Evolutionary conservation across 202 grass and related monocot species (phyloP).

Genomic region (Digitaria exilis): DNA sequence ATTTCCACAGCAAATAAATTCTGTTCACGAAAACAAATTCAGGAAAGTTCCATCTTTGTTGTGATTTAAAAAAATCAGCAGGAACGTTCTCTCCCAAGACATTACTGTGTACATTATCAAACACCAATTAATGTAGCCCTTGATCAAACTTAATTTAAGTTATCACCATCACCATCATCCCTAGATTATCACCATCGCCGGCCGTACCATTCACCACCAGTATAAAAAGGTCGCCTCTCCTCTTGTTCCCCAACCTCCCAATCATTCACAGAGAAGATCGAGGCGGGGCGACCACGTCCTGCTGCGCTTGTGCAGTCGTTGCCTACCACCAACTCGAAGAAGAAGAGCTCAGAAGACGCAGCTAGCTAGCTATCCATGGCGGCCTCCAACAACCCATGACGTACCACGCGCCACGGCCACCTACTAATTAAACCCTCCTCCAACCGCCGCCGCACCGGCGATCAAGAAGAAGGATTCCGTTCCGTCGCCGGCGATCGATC

Average conservation of each 20-base stretch:
- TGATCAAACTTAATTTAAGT: not conserved
- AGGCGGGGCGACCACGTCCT: conserved; percentile 46
- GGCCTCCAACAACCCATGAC: conserved; percentile 30
- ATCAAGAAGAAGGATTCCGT: not conserved
- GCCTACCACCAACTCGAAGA: not conserved
- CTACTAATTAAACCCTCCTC: conserved; percentile 13
- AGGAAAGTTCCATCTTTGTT: not conserved
- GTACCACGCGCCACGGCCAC: not conserved
- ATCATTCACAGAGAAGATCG: not conserved
- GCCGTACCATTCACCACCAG: not conserved
- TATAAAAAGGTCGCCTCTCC: conserved; percentile 17
- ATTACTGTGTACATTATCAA: not conserved
- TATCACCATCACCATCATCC: not conserved
- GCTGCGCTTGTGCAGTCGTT: conserved; percentile 11
- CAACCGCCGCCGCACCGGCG: not conserved
- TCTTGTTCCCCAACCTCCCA: not conserved
- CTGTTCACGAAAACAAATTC: not conserved
- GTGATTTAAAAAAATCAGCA: no score
- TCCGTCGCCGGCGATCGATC: not conserved
- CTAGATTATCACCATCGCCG: not conserved
- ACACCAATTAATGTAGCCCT: not conserved
- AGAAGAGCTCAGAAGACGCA: not conserved
- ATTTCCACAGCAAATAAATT: not conserved
- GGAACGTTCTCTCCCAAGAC: not conserved
- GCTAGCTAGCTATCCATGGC: conserved; percentile 19